Percentiles rank a stretch among this genome's conserved stretches.
These are phyloP conservation scores for Lathyrus aphaca DNA, from an alignment of 306 rosid genomes.

Conservation along the genomic window DNA sequence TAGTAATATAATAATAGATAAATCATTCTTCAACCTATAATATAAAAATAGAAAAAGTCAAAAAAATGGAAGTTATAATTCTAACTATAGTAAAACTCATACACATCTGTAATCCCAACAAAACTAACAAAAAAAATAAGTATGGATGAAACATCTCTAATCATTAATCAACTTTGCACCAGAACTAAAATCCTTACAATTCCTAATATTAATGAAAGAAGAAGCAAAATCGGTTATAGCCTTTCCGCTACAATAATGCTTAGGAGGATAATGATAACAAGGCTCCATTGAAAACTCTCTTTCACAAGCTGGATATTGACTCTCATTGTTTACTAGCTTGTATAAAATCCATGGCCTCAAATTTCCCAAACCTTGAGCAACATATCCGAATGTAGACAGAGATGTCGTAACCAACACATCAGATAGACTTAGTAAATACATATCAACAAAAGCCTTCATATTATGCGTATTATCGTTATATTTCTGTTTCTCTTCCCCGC, in stretches of 20 bases:
- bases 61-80: too few relatives aligned
- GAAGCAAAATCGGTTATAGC: too few relatives aligned
- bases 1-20: too few relatives aligned
- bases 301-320: conserved; percentile 14
- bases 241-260: conserved; percentile 53
- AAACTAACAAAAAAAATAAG: too few relatives aligned
- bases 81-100: too few relatives aligned
- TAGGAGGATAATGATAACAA: conserved; percentile 58
- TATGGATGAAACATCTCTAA: too few relatives aligned
- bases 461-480: conserved; percentile 54
- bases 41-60: too few relatives aligned
- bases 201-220: too few relatives aligned
- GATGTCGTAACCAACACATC: conserved; percentile 63
- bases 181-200: too few relatives aligned
- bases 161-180: too few relatives aligned
- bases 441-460: conserved; percentile 60
- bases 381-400: conserved; percentile 67
- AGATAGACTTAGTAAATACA: conserved; percentile 60
- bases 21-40: too few relatives aligned
- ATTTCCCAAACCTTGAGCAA: conserved; percentile 66
- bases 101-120: too few relatives aligned
- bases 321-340: not conserved
- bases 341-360: conserved; percentile 57
- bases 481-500: conserved; percentile 49
- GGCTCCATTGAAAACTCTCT: conserved; percentile 60